A percentile compares a stretch with the other conserved stretches of the same genome.
phyloP scores from a whole-genome alignment of 805 yeast species.

The Ogataea ramenticola region DNA sequence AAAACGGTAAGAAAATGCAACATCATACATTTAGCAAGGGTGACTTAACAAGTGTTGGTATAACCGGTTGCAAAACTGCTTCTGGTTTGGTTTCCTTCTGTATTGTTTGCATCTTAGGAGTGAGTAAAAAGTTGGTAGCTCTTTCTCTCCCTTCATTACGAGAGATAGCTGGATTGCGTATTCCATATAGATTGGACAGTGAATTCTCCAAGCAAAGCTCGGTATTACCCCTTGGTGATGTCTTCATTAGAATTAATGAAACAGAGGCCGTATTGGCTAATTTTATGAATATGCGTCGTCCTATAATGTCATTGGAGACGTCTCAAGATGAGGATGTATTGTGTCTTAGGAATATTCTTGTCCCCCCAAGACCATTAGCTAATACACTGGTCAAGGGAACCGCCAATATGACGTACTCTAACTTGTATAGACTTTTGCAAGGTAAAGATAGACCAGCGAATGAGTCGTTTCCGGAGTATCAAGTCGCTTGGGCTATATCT shows the following conservation, averaged over 20 bases:
- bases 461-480: conserved; percentile 51
- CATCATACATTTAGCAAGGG: conserved; percentile 56
- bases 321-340: conserved; percentile 41
- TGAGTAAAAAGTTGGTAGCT: conserved; percentile 18
- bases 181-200: conserved; percentile 36
- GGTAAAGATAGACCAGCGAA: conserved; percentile 62
- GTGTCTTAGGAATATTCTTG: conserved; percentile 58
- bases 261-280: conserved; percentile 49
- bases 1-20: conserved; percentile 55
- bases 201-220: conserved; percentile 36
- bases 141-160: conserved; percentile 55
- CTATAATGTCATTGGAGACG: conserved; percentile 20
- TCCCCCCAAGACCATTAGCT: conserved; percentile 79
- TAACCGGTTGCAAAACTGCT: conserved; percentile 32
- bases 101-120: conserved; percentile 21
- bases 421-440: conserved; percentile 58
- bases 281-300: conserved; percentile 37
- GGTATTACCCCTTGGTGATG: conserved; percentile 38
- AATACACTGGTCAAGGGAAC: conserved; percentile 81
- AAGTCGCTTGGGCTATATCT: conserved; percentile 41
- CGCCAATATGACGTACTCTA: conserved; percentile 50
- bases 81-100: conserved; percentile 20
- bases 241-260: conserved; percentile 46
- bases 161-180: conserved; percentile 43
- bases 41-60: conserved; percentile 39